Conservation (phyloP, 176 grass and related monocot genomes). For the Luzula sylvatica region DNA sequence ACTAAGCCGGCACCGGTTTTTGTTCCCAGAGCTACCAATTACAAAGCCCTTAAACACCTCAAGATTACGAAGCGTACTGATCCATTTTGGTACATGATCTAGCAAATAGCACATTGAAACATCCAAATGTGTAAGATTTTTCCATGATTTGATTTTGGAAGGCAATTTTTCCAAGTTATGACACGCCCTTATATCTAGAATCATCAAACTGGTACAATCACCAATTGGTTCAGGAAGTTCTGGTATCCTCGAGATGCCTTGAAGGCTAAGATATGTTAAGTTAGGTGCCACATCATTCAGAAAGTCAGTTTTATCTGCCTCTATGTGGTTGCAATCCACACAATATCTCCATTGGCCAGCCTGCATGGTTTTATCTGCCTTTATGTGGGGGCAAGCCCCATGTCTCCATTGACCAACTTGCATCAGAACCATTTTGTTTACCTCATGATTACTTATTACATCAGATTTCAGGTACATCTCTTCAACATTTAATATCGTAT, state of each 20-base stretch:
- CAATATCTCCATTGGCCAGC: background rate
- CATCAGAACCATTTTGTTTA: background rate
- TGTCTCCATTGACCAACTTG: background rate
- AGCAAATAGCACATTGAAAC: conserved; percentile 71
- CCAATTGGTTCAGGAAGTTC: conserved; percentile 48
- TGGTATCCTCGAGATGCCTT: conserved; percentile 37
- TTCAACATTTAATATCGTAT: background rate
- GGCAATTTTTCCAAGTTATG: conserved; percentile 66
- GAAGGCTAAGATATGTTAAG: conserved; percentile 47
- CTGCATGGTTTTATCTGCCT: conserved; percentile 6
- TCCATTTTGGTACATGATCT: conserved; percentile 43
- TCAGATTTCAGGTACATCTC: background rate
- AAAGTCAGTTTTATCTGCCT: conserved; percentile 4
- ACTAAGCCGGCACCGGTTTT: conserved; percentile 24
- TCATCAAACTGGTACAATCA: conserved; percentile 33
- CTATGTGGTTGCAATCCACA: background rate
- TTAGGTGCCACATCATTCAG: conserved; percentile 36
- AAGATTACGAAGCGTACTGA: conserved; percentile 38
- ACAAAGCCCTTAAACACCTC: conserved; percentile 71
- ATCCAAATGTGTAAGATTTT: conserved; percentile 53
- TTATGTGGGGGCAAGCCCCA: background rate
- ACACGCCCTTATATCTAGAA: conserved; percentile 68
- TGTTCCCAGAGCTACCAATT: conserved; percentile 32
- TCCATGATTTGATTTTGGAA: conserved; percentile 16
- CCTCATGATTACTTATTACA: background rate